phyloP scores from a whole-genome alignment of 495 filamentous ascomycete species.

The Penicillium soppii region DNA sequence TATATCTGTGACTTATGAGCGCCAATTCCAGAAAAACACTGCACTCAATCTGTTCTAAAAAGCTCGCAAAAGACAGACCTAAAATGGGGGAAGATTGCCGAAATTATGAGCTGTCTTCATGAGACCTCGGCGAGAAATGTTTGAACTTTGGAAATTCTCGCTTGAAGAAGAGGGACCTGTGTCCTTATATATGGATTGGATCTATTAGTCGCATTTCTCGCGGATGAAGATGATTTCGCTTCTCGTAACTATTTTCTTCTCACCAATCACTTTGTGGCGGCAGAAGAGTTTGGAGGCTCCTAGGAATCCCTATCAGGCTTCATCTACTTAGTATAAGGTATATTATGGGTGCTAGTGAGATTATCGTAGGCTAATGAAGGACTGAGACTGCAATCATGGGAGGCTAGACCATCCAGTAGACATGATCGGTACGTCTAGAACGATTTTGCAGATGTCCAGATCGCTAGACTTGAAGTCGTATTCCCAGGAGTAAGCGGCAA shows the following conservation, averaged over 20 bases:
- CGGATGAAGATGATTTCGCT: neutral
- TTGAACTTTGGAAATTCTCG: slow-evolving; percentile 3
- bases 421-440: slow-evolving; percentile 4
- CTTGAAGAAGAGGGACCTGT: slow-evolving; percentile 5
- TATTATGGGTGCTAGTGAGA: slow-evolving; percentile 6
- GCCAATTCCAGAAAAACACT: no score
- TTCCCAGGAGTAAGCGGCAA: slow-evolving; percentile 11
- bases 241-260: slow-evolving; percentile 1
- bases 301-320: slow-evolving; percentile 6
- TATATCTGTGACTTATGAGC: no score
- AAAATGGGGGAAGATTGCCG: neutral
- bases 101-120: slow-evolving; percentile 4
- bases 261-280: slow-evolving; percentile 3
- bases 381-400: neutral
- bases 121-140: slow-evolving; percentile 4
- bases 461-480: slow-evolving; percentile 9
- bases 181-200: slow-evolving; percentile 4
- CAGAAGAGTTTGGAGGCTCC: neutral
- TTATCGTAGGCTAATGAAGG: slow-evolving; percentile 3
- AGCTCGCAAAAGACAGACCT: neutral
- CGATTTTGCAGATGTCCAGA: slow-evolving; percentile 1
- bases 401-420: slow-evolving; percentile 1
- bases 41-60: no score
- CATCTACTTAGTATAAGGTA: neutral
- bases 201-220: neutral